These are phyloP conservation scores for Amaranthus cruentus DNA, from an alignment of 148 eudicot genomes.

Conservation along the genomic window DNA sequence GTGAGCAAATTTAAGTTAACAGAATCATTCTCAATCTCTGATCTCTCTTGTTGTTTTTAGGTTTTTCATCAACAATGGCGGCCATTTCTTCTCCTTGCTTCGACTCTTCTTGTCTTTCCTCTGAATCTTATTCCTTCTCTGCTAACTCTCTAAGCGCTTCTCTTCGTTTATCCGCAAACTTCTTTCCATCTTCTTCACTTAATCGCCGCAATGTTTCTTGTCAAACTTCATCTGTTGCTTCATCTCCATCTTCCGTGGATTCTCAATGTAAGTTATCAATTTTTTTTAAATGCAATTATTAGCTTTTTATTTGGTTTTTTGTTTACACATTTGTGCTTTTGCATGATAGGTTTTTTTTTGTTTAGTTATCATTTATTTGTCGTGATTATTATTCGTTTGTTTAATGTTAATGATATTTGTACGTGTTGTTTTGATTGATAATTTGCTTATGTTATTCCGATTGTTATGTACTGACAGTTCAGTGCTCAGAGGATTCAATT, in stretches of 20 bases:
- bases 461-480: not conserved
- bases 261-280: constrained; percentile 33
- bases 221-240: constrained; percentile 36
- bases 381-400: not conserved
- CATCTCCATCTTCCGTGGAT: constrained; percentile 32
- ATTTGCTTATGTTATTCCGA: not conserved
- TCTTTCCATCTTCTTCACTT: constrained; percentile 24
- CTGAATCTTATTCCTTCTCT: constrained; percentile 28
- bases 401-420: not conserved
- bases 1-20: no score
- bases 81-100: constrained; percentile 28
- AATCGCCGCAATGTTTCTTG: constrained; percentile 38
- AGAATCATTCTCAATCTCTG: no score
- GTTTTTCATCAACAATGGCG: constrained; percentile 28
- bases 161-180: constrained; percentile 26
- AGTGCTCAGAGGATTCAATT: no score
- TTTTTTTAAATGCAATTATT: not conserved
- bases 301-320: not conserved
- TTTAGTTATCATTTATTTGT: not conserved
- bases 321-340: not conserved
- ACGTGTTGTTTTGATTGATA: not conserved
- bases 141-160: constrained; percentile 12
- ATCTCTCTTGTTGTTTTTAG: no score
- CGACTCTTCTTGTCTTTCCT: constrained; percentile 40
- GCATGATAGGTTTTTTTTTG: not conserved